These are phyloP conservation scores for Fusarium udum DNA, from an alignment of 2,329 filamentous ascomycete species.

Conservation along the genomic window DNA sequence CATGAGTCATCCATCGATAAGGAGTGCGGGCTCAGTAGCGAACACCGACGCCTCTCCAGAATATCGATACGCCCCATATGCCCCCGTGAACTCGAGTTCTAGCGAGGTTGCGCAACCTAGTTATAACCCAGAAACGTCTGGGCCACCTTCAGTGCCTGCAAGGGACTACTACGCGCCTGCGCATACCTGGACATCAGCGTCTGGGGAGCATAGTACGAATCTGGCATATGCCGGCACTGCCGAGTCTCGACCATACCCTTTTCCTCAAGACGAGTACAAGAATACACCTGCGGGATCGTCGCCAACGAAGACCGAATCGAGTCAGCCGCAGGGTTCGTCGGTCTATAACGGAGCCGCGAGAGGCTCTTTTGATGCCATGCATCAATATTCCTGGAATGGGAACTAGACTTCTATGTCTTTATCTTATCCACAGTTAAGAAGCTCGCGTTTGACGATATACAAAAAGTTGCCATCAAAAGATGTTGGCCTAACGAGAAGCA, in stretches of 20 bases:
- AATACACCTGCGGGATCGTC: conserved; percentile 38
- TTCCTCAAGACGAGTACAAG: conserved; percentile 60
- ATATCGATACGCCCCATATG: conserved; percentile 64
- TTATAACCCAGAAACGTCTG: conserved; percentile 47
- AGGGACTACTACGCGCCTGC: conserved; percentile 65
- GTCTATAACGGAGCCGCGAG: conserved; percentile 53
- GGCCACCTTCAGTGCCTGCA: conserved; percentile 41
- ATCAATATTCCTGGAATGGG: conserved; percentile 67
- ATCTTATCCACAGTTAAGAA: conserved; percentile 13
- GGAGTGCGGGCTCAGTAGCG: conserved; percentile 58
- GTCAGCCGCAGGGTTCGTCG: conserved; percentile 52
- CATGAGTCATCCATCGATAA: conserved; percentile 62
- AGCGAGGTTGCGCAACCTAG: conserved; percentile 47
- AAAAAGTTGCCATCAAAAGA: conserved; percentile 30
- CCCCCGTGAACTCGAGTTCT: conserved; percentile 42
- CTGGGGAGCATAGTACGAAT: conserved; percentile 57
- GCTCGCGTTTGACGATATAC: conserved; percentile 35
- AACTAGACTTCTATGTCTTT: conserved; percentile 47
- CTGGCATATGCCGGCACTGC: conserved; percentile 56
- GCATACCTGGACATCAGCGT: conserved; percentile 62
- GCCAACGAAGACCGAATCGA: conserved; percentile 48
- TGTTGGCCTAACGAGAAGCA: conserved; percentile 36
- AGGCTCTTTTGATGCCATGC: conserved; percentile 60
- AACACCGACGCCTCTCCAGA: conserved; percentile 62
- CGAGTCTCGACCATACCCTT: conserved; percentile 60